Evolutionary conservation across 148 eudicot species (phyloP).

Genomic region (Spergularia bocconei): DNA sequence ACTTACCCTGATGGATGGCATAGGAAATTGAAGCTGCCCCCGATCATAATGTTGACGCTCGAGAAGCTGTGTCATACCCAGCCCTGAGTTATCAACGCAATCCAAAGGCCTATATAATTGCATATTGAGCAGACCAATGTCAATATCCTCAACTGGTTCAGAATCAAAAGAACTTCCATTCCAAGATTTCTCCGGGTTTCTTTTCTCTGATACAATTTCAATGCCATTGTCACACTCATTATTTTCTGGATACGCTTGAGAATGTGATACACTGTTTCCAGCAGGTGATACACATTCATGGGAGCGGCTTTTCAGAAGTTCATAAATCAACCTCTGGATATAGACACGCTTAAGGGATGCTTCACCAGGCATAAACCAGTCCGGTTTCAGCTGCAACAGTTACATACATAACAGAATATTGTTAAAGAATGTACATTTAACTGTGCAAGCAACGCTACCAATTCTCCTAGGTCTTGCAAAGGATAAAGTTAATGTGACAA

Average conservation of each 20-base stretch:
- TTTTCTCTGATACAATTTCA: constrained; percentile 40
- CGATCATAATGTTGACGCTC: constrained; percentile 42
- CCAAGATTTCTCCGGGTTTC: constrained; percentile 39
- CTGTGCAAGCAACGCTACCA: not conserved
- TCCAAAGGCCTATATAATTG: constrained; percentile 36
- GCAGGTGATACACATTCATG: constrained; percentile 35
- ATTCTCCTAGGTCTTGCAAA: constrained; percentile 8
- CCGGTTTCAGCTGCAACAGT: constrained; percentile 56
- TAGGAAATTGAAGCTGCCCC: constrained; percentile 32
- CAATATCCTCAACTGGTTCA: constrained; percentile 45
- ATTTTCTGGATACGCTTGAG: constrained; percentile 26
- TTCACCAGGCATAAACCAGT: constrained; percentile 82
- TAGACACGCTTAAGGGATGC: constrained; percentile 73
- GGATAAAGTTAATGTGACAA: not conserved
- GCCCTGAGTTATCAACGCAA: constrained; percentile 37
- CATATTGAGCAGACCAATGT: constrained; percentile 44
- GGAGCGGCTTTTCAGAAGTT: constrained; percentile 48
- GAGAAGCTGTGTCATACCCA: constrained; percentile 48
- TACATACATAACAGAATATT: constrained; percentile 1
- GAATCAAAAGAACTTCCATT: constrained; percentile 35
- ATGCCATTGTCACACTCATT: constrained; percentile 37
- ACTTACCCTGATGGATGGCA: constrained; percentile 51
- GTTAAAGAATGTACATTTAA: not conserved
- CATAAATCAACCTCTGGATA: constrained; percentile 65
- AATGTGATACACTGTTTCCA: constrained; percentile 29